phyloP scores from a whole-genome alignment of 306 rosid species.

The Fragaria iinumae region DNA sequence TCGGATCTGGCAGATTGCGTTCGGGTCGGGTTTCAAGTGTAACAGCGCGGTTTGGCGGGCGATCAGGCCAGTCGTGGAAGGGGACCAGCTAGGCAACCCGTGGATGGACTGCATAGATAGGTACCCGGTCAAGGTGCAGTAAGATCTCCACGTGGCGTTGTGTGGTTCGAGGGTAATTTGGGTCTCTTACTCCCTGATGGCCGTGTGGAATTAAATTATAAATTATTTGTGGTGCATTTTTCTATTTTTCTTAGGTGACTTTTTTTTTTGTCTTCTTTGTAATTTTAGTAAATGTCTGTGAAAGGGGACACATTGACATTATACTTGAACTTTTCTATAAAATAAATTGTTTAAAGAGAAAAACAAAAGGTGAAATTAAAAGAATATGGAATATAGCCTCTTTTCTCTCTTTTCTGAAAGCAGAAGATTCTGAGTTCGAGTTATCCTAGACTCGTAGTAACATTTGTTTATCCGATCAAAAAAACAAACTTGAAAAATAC shows the following conservation, averaged over 20 bases:
- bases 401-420: too few relatives aligned
- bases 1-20: constrained; percentile 88
- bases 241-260: not conserved
- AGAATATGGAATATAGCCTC: too few relatives aligned
- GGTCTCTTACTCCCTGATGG: not conserved
- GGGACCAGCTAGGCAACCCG: constrained; percentile 37
- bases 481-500: too few relatives aligned
- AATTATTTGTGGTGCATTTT: not conserved
- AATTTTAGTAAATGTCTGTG: not conserved
- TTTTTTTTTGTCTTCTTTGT: not conserved
- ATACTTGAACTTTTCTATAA: not conserved
- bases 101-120: constrained; percentile 61
- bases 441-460: too few relatives aligned
- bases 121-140: constrained; percentile 51
- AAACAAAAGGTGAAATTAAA: too few relatives aligned
- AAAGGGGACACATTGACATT: not conserved
- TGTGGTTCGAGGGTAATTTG: not conserved
- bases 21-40: constrained; percentile 96
- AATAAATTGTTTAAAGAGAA: not conserved
- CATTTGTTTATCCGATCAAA: too few relatives aligned
- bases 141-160: not conserved
- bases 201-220: constrained; percentile 1
- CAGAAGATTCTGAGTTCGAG: too few relatives aligned
- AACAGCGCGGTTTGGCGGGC: constrained; percentile 93
- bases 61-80: constrained; percentile 29